Evolutionary conservation across 129 eudicot species (phyloP).

Genomic region (Chrysanthemum seticuspe): DNA sequence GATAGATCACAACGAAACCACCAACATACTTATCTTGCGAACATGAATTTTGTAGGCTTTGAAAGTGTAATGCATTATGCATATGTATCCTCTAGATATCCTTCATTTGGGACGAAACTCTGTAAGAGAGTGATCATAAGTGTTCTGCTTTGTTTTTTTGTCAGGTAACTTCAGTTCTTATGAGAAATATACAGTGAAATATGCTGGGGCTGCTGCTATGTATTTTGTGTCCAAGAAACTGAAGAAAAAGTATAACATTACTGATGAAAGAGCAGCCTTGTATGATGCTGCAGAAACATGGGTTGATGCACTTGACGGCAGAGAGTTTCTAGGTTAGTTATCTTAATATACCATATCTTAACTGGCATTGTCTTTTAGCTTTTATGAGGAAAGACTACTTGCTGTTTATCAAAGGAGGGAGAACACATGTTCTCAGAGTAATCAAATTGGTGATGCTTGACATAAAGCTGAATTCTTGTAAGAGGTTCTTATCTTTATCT

Average conservation of each 20-base stretch:
- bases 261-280: conserved; percentile 51
- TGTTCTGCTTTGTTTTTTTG: no score
- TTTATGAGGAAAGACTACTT: conserved; percentile 1
- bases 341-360: not conserved
- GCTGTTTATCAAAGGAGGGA: no score
- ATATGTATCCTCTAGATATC: not conserved
- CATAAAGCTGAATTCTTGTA: no score
- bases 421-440: no score
- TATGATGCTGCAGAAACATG: conserved; percentile 60
- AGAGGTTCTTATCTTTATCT: no score
- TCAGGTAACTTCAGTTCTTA: conserved; percentile 43
- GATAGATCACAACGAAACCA: no score
- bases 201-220: conserved; percentile 61
- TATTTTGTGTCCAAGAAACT: conserved; percentile 56
- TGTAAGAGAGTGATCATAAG: not conserved
- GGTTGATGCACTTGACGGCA: conserved; percentile 56
- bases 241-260: conserved; percentile 50
- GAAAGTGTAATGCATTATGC: no score
- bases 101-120: not conserved
- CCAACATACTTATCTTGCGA: no score
- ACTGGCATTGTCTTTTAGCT: not conserved
- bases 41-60: no score
- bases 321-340: conserved; percentile 50
- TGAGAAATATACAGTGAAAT: conserved; percentile 44
- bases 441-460: not conserved